Evolutionary conservation across 1,139 yeast species (phyloP).

Genomic region (Diutina sp.): DNA sequence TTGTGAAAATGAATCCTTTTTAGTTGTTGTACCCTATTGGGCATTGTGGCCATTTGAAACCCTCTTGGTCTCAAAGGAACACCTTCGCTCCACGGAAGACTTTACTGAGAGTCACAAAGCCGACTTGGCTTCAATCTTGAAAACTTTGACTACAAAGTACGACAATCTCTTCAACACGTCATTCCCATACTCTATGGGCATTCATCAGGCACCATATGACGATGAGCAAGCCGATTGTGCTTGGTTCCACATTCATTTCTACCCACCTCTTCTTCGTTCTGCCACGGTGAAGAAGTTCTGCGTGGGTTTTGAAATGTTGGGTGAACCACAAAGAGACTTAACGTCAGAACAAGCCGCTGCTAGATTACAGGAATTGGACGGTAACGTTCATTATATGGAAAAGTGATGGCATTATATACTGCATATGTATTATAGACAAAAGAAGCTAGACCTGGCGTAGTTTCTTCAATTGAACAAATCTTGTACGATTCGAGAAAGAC

Average conservation of each 20-base stretch:
- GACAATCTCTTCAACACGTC: conserved; percentile 60
- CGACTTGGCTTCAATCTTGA: conserved; percentile 47
- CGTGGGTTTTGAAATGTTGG: conserved; percentile 70
- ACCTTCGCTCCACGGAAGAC: conserved; percentile 38
- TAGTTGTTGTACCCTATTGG: conserved; percentile 75
- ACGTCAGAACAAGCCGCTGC: conserved; percentile 68
- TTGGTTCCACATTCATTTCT: conserved; percentile 71
- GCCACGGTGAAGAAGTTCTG: conserved; percentile 68
- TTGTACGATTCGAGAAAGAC: background rate
- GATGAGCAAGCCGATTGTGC: conserved; percentile 23
- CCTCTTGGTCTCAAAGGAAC: conserved; percentile 42
- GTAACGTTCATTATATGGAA: conserved; percentile 16
- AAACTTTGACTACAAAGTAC: conserved; percentile 47
- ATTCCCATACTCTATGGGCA: conserved; percentile 75
- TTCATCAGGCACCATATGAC: conserved; percentile 58
- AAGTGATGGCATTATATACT: background rate
- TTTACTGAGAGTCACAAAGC: conserved; percentile 34
- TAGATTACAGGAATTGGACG: conserved; percentile 33
- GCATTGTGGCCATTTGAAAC: conserved; percentile 79
- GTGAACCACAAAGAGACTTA: conserved; percentile 69
- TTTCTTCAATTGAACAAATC: background rate
- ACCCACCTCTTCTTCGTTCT: conserved; percentile 64
- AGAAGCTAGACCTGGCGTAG: background rate
- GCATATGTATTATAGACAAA: background rate
- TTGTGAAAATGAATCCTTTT: conserved; percentile 45